Percentiles rank a stretch among this genome's conserved stretches.
Conservation (phyloP, 257 asterid species). For the Ilex aquifolium region DNA sequence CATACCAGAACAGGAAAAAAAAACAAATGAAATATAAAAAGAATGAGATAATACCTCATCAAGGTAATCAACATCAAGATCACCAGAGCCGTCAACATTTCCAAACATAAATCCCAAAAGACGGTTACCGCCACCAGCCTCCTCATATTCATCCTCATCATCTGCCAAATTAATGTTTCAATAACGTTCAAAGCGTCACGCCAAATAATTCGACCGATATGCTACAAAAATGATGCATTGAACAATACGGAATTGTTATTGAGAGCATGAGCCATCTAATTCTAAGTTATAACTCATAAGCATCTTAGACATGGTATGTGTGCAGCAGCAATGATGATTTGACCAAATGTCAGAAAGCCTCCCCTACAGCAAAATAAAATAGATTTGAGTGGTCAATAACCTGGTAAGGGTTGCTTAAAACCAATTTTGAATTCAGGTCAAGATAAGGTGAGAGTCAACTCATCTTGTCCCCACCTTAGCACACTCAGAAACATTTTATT, state of each 20-base stretch:
- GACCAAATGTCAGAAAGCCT: too few relatives aligned
- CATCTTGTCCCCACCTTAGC: too few relatives aligned
- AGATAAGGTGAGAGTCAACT: too few relatives aligned
- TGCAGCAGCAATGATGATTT: too few relatives aligned
- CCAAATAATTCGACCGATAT: not conserved
- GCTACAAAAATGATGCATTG: not conserved
- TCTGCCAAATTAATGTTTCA: conserved; percentile 40
- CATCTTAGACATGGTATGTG: too few relatives aligned
- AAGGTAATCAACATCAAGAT: conserved; percentile 97
- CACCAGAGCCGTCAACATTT: conserved; percentile 90
- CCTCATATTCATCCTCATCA: conserved; percentile 94
- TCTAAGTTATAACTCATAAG: too few relatives aligned
- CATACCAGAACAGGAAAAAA: not conserved
- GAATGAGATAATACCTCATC: conserved; percentile 57
- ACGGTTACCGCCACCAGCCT: conserved; percentile 72
- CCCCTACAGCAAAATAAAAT: too few relatives aligned
- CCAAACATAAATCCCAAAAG: conserved; percentile 98
- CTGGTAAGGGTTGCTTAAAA: too few relatives aligned
- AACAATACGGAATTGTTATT: not conserved
- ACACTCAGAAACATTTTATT: too few relatives aligned
- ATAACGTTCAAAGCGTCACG: not conserved
- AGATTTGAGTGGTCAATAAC: too few relatives aligned
- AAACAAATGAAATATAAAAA: conserved; percentile 10
- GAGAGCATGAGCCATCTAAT: too few relatives aligned
- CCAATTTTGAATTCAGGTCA: too few relatives aligned